phyloP scores from a whole-genome alignment of 192 early-diverging fungal species.

The Entomortierella beljakovae region DNA sequence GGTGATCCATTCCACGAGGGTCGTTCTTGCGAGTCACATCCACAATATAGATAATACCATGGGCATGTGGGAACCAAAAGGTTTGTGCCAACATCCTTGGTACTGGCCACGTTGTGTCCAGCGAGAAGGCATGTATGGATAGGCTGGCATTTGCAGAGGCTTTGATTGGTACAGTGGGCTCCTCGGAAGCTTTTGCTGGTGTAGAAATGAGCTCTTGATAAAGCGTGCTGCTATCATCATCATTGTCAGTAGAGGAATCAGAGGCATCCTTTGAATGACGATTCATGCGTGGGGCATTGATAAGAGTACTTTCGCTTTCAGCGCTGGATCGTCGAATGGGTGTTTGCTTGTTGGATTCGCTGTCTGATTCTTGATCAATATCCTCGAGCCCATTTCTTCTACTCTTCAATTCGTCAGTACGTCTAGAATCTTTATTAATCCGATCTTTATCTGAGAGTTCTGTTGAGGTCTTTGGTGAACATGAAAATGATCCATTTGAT shows the following conservation, averaged over 20 bases:
- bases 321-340: neutral
- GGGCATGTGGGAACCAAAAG: slow-evolving; percentile 48
- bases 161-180: neutral
- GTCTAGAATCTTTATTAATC: neutral
- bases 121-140: slow-evolving; percentile 50
- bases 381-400: neutral
- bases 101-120: slow-evolving; percentile 52
- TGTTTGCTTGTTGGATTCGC: neutral
- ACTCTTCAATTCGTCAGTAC: neutral
- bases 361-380: neutral
- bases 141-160: slow-evolving; percentile 27
- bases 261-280: neutral
- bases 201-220: neutral
- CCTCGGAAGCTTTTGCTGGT: neutral
- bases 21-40: slow-evolving; percentile 53
- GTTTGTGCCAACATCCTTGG: slow-evolving; percentile 38
- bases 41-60: slow-evolving; percentile 49
- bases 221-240: neutral
- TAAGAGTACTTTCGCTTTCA: neutral
- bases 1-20: slow-evolving; percentile 44
- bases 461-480: slow-evolving; percentile 11
- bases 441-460: neutral
- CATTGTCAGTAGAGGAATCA: neutral
- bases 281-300: too few species aligned
- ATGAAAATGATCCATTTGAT: slow-evolving; percentile 25